Base-by-base conservation (phyloP, 2,329 filamentous ascomycete species). In the Stenocarpella maydis region DNA sequence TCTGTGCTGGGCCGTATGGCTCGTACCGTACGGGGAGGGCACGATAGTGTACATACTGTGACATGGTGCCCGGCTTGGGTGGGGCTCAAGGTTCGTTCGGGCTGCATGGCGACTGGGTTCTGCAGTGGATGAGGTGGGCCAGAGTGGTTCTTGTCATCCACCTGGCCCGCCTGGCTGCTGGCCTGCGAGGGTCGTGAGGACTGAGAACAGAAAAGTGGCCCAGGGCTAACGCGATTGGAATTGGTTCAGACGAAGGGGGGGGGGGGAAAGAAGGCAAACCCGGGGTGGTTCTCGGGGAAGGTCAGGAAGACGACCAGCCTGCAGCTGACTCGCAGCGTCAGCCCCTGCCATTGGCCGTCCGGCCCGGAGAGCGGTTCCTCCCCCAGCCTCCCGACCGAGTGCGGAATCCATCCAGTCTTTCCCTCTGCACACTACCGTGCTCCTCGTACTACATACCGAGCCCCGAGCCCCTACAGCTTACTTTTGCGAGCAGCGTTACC, bases 31-130 rank as follows among this genome's bases (percentile, higher is more conserved):
- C 15, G 26, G 26, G 8, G 15, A 17, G 55, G 39, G 21, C 24
- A 21, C n/a, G 21, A 34, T 10, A 49, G 43, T 49, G 58, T 63
- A 31, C 14, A 34, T 10, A 49, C 58, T 49, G 58, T 63, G 19
- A 14, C 14, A 4, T 26, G 28, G 39, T 37, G 49, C 19, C 24
- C 49, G 41, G 63, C 49, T 37, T n/a, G 21, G 31, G 65, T 67
- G 65, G 65, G 49, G 49, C 43, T 41, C 26, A 63, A 63, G 58
- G 60, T 64, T 65, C 24, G 43, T 58, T 37, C 50, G 28, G 41
- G 41, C 34, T 50, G 61, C 67, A 69, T 69, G 67, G 67, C 67
- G 60, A 69, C 67, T 58, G 50, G 67, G 67, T 69, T 69, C 60
- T 43, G 49, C 19, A 58, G 67, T 69, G 67, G 67, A 34, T 37